Percentiles rank a stretch among this genome's conserved stretches.
phyloP scores from a whole-genome alignment of 176 grass and related monocot species.

The Eragrostis nindensis region DNA sequence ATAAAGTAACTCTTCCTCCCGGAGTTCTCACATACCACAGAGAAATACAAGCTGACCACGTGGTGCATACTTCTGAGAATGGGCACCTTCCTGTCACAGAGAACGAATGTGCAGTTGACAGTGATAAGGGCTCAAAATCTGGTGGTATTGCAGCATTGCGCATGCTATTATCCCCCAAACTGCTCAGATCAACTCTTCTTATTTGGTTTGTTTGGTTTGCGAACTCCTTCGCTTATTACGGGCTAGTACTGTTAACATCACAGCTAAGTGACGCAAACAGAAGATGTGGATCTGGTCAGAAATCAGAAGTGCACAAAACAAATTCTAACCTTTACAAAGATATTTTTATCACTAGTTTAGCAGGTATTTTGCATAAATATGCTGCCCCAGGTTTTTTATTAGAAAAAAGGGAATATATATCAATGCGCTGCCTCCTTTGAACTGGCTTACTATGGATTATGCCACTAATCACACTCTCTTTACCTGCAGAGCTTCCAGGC shows the following conservation, averaged over 20 bases:
- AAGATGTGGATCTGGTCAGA: slow-evolving; percentile 46
- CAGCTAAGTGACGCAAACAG: slow-evolving; percentile 56
- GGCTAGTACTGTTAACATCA: slow-evolving; percentile 70
- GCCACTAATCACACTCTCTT: background rate
- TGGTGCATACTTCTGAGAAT: slow-evolving; percentile 38
- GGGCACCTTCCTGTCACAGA: slow-evolving; percentile 42
- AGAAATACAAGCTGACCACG: slow-evolving; percentile 38
- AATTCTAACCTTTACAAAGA: slow-evolving; percentile 63
- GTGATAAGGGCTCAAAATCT: slow-evolving; percentile 37
- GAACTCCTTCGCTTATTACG: slow-evolving; percentile 92
- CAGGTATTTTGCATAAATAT: slow-evolving; percentile 44
- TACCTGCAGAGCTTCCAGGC: slow-evolving; percentile 75
- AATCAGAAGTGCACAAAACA: slow-evolving; percentile 6
- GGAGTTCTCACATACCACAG: slow-evolving; percentile 57
- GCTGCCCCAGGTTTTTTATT: background rate
- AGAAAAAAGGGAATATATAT: too few relatives aligned
- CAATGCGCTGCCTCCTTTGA: background rate
- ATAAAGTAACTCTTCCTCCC: slow-evolving; percentile 61
- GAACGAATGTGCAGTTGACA: slow-evolving; percentile 31
- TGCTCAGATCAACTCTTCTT: slow-evolving; percentile 76
- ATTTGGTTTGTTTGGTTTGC: slow-evolving; percentile 81
- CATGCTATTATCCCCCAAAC: slow-evolving; percentile 57
- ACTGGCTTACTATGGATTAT: background rate
- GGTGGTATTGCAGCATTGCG: slow-evolving; percentile 44
- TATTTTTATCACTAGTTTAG: slow-evolving; percentile 76